These are phyloP conservation scores for Fusarium euwallaceae DNA, from an alignment of 2,329 filamentous ascomycete species.

Conservation along the genomic window DNA sequence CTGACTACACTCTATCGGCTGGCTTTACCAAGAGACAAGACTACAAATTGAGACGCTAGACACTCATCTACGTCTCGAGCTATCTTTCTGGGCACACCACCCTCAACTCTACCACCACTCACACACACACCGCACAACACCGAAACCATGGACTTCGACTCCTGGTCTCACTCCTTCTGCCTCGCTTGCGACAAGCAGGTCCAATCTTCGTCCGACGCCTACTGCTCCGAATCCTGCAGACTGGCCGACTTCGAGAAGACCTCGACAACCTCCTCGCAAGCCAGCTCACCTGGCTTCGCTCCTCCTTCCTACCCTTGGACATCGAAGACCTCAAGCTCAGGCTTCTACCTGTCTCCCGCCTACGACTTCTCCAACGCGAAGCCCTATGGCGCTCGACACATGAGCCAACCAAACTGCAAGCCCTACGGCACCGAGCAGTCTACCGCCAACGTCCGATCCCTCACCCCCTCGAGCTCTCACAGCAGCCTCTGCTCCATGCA, in stretches of 20 bases:
- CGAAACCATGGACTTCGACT: slow-evolving; percentile 66
- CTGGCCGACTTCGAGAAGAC: slow-evolving; percentile 88
- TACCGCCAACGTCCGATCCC: slow-evolving; percentile 53
- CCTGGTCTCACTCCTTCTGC: slow-evolving; percentile 93
- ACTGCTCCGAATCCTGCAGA: slow-evolving; percentile 93
- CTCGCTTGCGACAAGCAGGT: slow-evolving; percentile 85
- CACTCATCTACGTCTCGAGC: slow-evolving; percentile 24
- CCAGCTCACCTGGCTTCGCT: slow-evolving; percentile 68
- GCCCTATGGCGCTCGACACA: slow-evolving; percentile 66
- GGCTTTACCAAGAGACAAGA: slow-evolving; percentile 18
- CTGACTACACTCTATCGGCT: slow-evolving; percentile 12
- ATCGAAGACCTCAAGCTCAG: slow-evolving; percentile 52
- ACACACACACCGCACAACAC: slow-evolving; percentile 19
- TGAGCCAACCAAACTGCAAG: slow-evolving; percentile 46
- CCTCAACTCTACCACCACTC: slow-evolving; percentile 18
- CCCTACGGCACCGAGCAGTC: slow-evolving; percentile 39
- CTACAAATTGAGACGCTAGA: slow-evolving; percentile 23
- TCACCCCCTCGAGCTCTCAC: slow-evolving; percentile 83
- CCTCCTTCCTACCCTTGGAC: slow-evolving; percentile 66
- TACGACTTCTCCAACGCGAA: slow-evolving; percentile 79
- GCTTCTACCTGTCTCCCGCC: slow-evolving; percentile 79
- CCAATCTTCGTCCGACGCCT: slow-evolving; percentile 83
- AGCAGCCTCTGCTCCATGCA: slow-evolving; percentile 86
- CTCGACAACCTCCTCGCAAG: slow-evolving; percentile 67
- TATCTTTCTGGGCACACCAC: slow-evolving; percentile 21